These are phyloP conservation scores for Paecilomyces sp. DNA, from an alignment of 2,329 filamentous ascomycete species.

Conservation along the genomic window DNA sequence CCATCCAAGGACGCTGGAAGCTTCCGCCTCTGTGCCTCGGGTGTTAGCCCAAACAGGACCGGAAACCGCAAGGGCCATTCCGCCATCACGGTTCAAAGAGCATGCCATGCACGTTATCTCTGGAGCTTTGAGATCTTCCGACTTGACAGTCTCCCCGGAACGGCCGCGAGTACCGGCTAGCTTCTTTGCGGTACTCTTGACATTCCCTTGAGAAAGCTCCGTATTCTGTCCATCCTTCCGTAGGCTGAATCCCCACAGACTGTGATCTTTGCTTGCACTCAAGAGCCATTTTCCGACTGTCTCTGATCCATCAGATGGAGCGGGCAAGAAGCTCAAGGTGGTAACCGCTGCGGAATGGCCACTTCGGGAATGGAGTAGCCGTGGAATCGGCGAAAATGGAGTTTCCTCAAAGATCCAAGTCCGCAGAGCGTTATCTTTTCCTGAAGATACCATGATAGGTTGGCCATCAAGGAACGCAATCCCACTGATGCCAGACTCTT, in stretches of 20 bases:
- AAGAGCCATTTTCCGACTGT: conserved; percentile 88
- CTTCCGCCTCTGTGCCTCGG: conserved; percentile 59
- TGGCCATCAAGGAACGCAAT: conserved; percentile 86
- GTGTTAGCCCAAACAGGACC: conserved; percentile 79
- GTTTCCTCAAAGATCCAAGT: conserved; percentile 95
- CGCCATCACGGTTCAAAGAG: conserved; percentile 88
- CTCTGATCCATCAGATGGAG: conserved; percentile 83
- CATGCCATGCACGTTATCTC: conserved; percentile 88
- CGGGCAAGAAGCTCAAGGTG: conserved; percentile 74
- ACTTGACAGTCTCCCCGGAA: conserved; percentile 9
- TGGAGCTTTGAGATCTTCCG: conserved; percentile 66
- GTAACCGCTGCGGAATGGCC: conserved; percentile 85
- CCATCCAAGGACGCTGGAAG: conserved; percentile 81
- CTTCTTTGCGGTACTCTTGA: conserved; percentile 86
- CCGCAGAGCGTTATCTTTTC: conserved; percentile 86
- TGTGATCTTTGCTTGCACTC: conserved; percentile 81
- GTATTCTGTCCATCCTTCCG: conserved; percentile 89
- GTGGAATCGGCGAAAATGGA: conserved; percentile 79
- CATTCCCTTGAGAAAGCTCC: conserved; percentile 84
- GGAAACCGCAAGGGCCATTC: conserved; percentile 76
- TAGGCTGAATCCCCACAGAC: conserved; percentile 93
- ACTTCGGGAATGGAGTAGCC: conserved; percentile 75
- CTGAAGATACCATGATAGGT: conserved; percentile 81
- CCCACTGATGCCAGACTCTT: conserved; percentile 70
- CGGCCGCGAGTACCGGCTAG: conserved; percentile 13